These are phyloP conservation scores for Nicotiana paniculata DNA, from an alignment of 257 asterid species.

Conservation along the genomic window DNA sequence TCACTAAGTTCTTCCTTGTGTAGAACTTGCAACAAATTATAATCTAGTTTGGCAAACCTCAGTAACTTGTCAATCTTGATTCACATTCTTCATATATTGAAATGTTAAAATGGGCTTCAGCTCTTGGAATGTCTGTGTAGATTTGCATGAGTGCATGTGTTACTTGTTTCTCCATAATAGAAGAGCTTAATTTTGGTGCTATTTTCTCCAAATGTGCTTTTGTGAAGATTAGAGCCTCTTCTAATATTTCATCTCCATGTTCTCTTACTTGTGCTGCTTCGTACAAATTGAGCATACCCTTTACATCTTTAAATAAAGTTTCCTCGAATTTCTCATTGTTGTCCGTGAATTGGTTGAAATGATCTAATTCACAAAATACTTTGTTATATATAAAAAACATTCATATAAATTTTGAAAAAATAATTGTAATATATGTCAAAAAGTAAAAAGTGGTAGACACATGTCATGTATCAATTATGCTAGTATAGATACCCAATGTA, in stretches of 20 bases:
- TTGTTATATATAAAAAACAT: neutral
- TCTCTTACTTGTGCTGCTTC: neutral
- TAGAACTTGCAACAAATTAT: constrained; percentile 25
- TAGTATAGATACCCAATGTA: no score
- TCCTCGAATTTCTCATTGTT: neutral
- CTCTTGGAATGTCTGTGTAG: constrained; percentile 28
- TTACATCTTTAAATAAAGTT: neutral
- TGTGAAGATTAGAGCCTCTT: neutral
- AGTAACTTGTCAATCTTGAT: constrained; percentile 16
- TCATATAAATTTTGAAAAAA: neutral
- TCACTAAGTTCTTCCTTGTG: constrained; percentile 27
- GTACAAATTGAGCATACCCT: neutral
- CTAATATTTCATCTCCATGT: neutral
- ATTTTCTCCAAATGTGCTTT: neutral
- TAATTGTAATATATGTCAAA: neutral
- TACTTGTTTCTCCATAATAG: neutral
- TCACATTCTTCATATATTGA: constrained; percentile 21
- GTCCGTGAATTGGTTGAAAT: neutral
- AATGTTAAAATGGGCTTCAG: constrained; percentile 25
- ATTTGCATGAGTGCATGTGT: constrained; percentile 12
- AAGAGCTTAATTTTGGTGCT: neutral
- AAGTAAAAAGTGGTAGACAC: no score
- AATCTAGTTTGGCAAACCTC: constrained; percentile 31
- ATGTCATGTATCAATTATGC: no score
- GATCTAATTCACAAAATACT: neutral